Percentiles rank a stretch among this genome's conserved stretches.
These are phyloP conservation scores for Rhizoclosmatium hyalinum DNA, from an alignment of 371 early-diverging fungal genomes.

Conservation along the genomic window DNA sequence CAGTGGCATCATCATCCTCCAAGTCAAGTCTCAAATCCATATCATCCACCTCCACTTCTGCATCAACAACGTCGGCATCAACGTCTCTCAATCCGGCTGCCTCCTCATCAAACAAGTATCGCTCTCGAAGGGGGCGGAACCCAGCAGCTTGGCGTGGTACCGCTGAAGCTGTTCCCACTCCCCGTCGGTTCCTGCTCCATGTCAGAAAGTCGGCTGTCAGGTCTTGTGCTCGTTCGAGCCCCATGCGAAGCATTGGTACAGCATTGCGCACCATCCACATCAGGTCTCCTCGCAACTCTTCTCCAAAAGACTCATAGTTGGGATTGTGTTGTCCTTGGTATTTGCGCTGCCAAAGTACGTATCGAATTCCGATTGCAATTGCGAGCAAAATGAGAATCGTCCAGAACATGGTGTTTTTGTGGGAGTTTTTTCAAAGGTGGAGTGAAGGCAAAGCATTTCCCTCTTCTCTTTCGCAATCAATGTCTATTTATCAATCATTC, in stretches of 20 bases:
- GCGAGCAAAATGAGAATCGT: neutral
- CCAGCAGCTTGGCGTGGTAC: neutral
- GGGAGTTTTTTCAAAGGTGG: neutral
- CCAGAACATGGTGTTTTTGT: neutral
- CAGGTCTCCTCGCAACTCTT: neutral
- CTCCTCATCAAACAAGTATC: conserved; percentile 2
- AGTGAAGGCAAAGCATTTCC: neutral
- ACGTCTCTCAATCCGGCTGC: neutral
- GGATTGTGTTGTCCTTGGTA: neutral
- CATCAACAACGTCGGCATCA: neutral
- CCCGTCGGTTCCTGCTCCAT: neutral
- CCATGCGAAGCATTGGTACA: neutral
- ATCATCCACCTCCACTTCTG: neutral
- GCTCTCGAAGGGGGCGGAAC: neutral
- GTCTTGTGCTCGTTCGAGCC: neutral
- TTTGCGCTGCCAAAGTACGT: neutral
- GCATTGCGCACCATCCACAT: neutral
- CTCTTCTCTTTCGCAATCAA: neutral
- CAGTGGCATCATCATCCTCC: no score
- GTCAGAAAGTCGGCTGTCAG: neutral
- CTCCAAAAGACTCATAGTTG: neutral
- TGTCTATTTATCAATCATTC: neutral
- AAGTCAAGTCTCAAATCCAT: neutral
- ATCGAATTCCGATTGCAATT: neutral
- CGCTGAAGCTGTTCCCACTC: neutral